Conservation (phyloP, 2,329 filamentous ascomycete species). For the Sporothrix mexicana region DNA sequence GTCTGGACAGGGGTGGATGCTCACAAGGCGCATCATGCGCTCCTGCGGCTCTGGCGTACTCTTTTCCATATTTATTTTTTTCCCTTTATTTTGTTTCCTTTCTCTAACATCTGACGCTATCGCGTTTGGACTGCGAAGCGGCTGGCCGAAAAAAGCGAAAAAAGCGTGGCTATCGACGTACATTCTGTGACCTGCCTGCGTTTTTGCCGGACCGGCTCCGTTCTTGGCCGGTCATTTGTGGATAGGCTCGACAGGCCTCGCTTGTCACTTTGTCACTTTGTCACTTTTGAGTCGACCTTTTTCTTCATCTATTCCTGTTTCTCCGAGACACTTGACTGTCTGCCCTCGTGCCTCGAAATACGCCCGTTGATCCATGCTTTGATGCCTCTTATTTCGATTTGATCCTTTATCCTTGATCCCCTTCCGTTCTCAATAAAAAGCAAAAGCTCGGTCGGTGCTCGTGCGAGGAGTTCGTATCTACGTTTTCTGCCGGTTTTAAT, state of each 20-base stretch:
- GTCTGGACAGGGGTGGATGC: not conserved
- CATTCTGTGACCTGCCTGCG: not conserved
- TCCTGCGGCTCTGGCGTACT: not conserved
- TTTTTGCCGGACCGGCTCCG: slow-evolving; percentile 23
- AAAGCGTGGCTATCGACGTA: slow-evolving; percentile 6
- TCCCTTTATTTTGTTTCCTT: not conserved
- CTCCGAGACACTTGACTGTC: slow-evolving; percentile 13
- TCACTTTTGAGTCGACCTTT: too few species aligned
- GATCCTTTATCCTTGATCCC: not conserved
- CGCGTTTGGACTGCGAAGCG: not conserved
- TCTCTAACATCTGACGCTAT: slow-evolving; percentile 14
- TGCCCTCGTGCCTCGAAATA: slow-evolving; percentile 7
- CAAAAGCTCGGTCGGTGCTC: not conserved
- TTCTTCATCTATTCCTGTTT: not conserved
- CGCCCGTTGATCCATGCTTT: too few species aligned
- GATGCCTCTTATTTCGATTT: too few species aligned
- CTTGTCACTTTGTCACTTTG: slow-evolving; percentile 6
- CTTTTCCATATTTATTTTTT: not conserved
- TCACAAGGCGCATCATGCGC: slow-evolving; percentile 16
- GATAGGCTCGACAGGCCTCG: too few species aligned
- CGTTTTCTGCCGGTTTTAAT: not conserved
- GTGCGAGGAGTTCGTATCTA: not conserved
- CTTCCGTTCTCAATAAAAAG: not conserved
- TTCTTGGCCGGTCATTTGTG: not conserved
- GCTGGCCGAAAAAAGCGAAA: slow-evolving; percentile 20